phyloP scores from a whole-genome alignment of 768 basidiomycete genomes.

The Mycena galopus region DNA sequence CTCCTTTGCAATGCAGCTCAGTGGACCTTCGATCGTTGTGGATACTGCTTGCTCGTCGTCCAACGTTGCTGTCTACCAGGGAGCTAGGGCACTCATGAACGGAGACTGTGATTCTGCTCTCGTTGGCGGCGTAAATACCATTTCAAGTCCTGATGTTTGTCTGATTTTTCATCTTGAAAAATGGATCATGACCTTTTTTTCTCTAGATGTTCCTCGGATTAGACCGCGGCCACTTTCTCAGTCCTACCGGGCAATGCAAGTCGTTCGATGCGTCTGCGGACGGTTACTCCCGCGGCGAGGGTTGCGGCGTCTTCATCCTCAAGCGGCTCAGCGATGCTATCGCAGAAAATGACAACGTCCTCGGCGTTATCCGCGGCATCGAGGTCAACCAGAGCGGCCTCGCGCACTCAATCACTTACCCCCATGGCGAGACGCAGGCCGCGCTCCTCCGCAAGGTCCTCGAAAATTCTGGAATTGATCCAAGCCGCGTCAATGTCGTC shows the following conservation, averaged over 20 bases:
- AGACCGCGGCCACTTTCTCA: slow-evolving; percentile 77
- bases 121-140: slow-evolving; percentile 81
- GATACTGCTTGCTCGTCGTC: slow-evolving; percentile 86
- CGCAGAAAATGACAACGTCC: slow-evolving; percentile 74
- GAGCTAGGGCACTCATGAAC: slow-evolving; percentile 72
- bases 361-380: slow-evolving; percentile 76
- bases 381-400: slow-evolving; percentile 81
- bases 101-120: slow-evolving; percentile 77
- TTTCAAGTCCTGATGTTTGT: slow-evolving; percentile 78
- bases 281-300: slow-evolving; percentile 80
- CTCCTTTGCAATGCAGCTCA: slow-evolving; percentile 75
- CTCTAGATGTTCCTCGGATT: slow-evolving; percentile 77
- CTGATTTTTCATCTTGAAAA: slow-evolving; percentile 3
- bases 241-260: slow-evolving; percentile 75
- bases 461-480: slow-evolving; percentile 56
- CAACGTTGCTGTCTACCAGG: slow-evolving; percentile 75
- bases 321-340: slow-evolving; percentile 78
- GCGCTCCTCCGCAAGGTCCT: slow-evolving; percentile 66
- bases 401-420: slow-evolving; percentile 79
- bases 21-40: slow-evolving; percentile 78
- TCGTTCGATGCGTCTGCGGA: slow-evolving; percentile 80
- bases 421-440: slow-evolving; percentile 73
- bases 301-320: slow-evolving; percentile 77
- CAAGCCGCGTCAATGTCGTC: slow-evolving; percentile 67
- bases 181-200: background rate